phyloP scores from a whole-genome alignment of 2,329 filamentous ascomycete species.

The Plenodomus biglobosus region DNA sequence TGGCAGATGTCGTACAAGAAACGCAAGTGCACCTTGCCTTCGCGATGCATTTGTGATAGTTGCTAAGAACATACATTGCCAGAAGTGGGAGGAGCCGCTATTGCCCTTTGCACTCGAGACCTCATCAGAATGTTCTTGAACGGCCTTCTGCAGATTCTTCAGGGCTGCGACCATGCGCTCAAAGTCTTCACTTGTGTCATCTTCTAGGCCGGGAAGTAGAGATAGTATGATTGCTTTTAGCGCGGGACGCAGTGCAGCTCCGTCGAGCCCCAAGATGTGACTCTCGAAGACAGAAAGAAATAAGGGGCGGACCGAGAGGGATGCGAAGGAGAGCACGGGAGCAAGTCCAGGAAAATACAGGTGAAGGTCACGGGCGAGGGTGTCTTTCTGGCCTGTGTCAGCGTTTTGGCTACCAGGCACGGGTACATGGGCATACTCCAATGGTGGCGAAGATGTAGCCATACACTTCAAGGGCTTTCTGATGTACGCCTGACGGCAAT shows the following conservation, averaged over 20 bases:
- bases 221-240: constrained; percentile 87
- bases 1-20: constrained; percentile 77
- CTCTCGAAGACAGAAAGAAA: constrained; percentile 83
- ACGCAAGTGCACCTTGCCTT: constrained; percentile 83
- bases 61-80: constrained; percentile 96
- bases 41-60: constrained; percentile 86
- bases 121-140: constrained; percentile 58
- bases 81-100: constrained; percentile 82
- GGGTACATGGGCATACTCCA: constrained; percentile 55
- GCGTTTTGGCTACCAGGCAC: constrained; percentile 25
- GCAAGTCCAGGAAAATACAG: constrained; percentile 89
- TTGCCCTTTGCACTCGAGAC: constrained; percentile 36
- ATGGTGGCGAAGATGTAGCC: constrained; percentile 84
- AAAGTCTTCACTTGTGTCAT: constrained; percentile 97
- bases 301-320: constrained; percentile 81
- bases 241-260: constrained; percentile 74
- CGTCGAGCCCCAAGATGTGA: constrained; percentile 72
- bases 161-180: constrained; percentile 80
- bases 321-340: constrained; percentile 89
- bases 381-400: constrained; percentile 57
- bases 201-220: constrained; percentile 88
- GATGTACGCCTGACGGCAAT: constrained; percentile 92
- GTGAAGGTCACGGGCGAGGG: constrained; percentile 76
- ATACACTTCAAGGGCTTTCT: constrained; percentile 95
- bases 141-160: constrained; percentile 71